Evolutionary conservation across 139 green algal species (phyloP).

Genomic region (Chlamydomonas sphaeroides): DNA sequence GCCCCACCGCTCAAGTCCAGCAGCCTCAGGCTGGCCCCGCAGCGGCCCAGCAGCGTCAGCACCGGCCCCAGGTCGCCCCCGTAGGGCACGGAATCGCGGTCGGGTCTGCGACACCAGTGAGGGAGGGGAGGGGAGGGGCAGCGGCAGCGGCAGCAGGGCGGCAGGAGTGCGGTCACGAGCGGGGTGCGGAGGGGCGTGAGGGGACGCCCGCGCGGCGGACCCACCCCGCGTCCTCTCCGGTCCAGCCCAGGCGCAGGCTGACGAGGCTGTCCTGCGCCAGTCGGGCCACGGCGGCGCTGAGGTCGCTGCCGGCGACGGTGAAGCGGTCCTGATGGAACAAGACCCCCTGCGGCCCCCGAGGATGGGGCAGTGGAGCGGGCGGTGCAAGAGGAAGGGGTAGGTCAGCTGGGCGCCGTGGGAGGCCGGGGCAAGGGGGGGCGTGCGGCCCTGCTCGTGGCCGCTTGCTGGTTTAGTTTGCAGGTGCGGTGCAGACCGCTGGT

Average conservation of each 20-base stretch:
- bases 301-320: not conserved
- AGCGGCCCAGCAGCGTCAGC: not conserved
- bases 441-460: too few species aligned
- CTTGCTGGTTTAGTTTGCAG: too few species aligned
- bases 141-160: too few species aligned
- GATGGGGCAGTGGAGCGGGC: not conserved
- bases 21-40: not conserved
- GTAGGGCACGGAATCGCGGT: not conserved
- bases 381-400: not conserved
- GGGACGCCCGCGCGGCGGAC: too few species aligned
- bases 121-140: too few species aligned
- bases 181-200: too few species aligned
- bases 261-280: conserved; percentile 3
- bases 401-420: too few species aligned
- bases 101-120: too few species aligned
- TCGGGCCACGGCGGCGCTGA: not conserved
- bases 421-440: too few species aligned
- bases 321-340: conserved; percentile 3
- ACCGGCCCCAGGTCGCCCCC: not conserved
- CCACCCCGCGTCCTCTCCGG: too few species aligned
- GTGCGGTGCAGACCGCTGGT: too few species aligned
- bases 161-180: too few species aligned
- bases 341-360: not conserved
- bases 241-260: conserved; percentile 8
- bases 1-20: conserved; percentile 3